Evolutionary conservation across 495 filamentous ascomycete species (phyloP), one percentile per base, ranked within the genome.

Genomic region (Haplographium delicatum): DNA sequence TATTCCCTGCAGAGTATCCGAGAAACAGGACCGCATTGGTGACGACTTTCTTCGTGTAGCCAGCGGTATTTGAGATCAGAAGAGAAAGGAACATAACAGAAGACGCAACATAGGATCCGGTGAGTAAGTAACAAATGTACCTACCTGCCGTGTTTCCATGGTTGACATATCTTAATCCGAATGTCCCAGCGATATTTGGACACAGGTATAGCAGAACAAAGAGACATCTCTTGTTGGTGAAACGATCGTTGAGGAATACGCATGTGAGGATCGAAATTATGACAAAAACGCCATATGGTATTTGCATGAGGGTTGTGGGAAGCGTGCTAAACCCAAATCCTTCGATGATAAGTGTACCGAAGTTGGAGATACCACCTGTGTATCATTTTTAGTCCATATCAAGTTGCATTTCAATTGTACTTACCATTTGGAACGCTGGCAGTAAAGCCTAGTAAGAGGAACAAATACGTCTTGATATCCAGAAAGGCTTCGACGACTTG

Each of bases 291-390:
- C 80, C 80, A 35, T 82, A 80, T 0, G 81, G 82, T 5, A 85
- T 75, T 64, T 81, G 68, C 57, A 80, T 62, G 5, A 74, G 62
- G 1, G 73, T 72, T 39, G 73, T 73, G 9, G 62, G 63, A 22
- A 75, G 56, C 45, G 46, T 78, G 0, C 70, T 72, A 54, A 78
- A 84, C 1, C 81, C 79, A 44, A 82, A 80, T 0, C 80, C 78
- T 51, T 83, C 62, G 50, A 84, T 82, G 40, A 84, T 78, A 15
- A 83, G 65, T 0, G 76, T 80, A 16, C 77, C 77, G 44, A 84
- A 84, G 37, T 81, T 82, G 3, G 70, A 72, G 43, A 85, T 81
- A 2, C 70, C 73, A 15, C n/a, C n/a, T n/a, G n/a, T n/a, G n/a
- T n/a, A n/a, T n/a, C n/a, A n/a, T n/a, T n/a, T n/a, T n/a, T n/a